phyloP scores from a whole-genome alignment of 768 basidiomycete genomes.

The Podaxis carcinomalis region DNA sequence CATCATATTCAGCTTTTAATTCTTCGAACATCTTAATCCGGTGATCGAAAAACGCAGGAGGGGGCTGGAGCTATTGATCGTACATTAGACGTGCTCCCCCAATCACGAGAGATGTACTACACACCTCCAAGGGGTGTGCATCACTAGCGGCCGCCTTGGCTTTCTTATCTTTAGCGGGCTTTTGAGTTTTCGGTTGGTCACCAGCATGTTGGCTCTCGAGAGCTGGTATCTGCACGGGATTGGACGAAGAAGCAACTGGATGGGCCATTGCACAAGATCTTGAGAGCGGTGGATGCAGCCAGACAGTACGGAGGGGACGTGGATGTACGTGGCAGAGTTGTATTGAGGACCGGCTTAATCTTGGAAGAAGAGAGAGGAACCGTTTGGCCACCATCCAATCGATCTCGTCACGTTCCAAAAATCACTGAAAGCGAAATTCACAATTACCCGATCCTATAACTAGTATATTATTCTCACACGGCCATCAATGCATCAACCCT shows the following conservation, averaged over 20 bases:
- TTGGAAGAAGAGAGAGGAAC: slow-evolving; percentile 22
- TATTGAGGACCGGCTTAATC: slow-evolving; percentile 28
- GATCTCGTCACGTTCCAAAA: slow-evolving; percentile 8
- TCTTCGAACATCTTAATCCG: slow-evolving; percentile 88
- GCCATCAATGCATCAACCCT: neutral
- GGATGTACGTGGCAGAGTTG: slow-evolving; percentile 26
- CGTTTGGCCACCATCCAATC: slow-evolving; percentile 7
- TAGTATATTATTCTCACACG: slow-evolving; percentile 6
- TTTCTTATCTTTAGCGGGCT: slow-evolving; percentile 42
- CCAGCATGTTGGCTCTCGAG: slow-evolving; percentile 38
- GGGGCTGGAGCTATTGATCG: slow-evolving; percentile 63
- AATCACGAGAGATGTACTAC: neutral
- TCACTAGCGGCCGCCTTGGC: slow-evolving; percentile 32
- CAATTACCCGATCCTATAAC: neutral
- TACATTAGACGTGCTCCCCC: neutral
- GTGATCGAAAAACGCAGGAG: slow-evolving; percentile 83
- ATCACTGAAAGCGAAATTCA: neutral
- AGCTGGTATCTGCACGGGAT: slow-evolving; percentile 43
- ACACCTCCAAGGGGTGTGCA: slow-evolving; percentile 64
- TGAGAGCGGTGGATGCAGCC: slow-evolving; percentile 14
- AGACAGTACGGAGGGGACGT: slow-evolving; percentile 9
- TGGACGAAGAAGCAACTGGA: slow-evolving; percentile 50
- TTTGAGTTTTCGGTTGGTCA: slow-evolving; percentile 20
- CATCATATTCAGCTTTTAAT: slow-evolving; percentile 80
- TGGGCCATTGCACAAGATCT: slow-evolving; percentile 46